Evolutionary conservation across 345 rosid genomes (phyloP).

Genomic region (Aurinia saxatilis): DNA sequence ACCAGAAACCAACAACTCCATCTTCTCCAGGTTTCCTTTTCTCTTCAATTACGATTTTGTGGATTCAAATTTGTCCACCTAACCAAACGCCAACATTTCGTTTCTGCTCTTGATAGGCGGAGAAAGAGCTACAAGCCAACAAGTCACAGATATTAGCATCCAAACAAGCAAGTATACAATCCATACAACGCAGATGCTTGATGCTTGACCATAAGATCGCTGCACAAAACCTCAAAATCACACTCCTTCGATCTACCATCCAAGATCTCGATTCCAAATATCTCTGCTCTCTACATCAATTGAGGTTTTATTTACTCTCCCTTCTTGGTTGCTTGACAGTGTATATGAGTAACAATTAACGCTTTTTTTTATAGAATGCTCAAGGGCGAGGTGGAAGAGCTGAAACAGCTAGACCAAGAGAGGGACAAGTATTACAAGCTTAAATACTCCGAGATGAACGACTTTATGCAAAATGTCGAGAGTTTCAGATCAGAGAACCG

Average conservation of each 20-base stretch:
- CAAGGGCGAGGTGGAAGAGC: slow-evolving; percentile 50
- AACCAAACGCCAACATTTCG: not conserved
- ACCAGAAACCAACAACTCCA: slow-evolving; percentile 54
- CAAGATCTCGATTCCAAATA: slow-evolving; percentile 37
- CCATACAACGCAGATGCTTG: slow-evolving; percentile 51
- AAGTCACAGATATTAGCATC: slow-evolving; percentile 39
- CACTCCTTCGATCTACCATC: slow-evolving; percentile 42
- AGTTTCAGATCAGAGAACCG: slow-evolving; percentile 32
- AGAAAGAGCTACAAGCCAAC: slow-evolving; percentile 53
- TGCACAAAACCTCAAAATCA: slow-evolving; percentile 46
- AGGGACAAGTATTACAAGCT: slow-evolving; percentile 40
- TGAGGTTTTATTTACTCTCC: slow-evolving; percentile 30
- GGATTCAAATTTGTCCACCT: not conserved
- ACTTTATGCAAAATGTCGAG: slow-evolving; percentile 33
- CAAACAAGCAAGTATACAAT: slow-evolving; percentile 36
- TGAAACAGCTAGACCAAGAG: slow-evolving; percentile 45
- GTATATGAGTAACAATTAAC: not conserved
- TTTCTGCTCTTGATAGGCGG: slow-evolving; percentile 36
- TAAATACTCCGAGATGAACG: slow-evolving; percentile 45
- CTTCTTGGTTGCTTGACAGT: not conserved
- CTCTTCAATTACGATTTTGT: not conserved
- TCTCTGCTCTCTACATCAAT: slow-evolving; percentile 14
- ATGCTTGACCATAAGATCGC: slow-evolving; percentile 47
- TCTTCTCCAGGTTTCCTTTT: slow-evolving; percentile 43
- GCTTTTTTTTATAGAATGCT: slow-evolving; percentile 33